Base-by-base conservation (phyloP, 2,329 filamentous ascomycete genomes). In the Monosporascus cannonballus region DNA sequence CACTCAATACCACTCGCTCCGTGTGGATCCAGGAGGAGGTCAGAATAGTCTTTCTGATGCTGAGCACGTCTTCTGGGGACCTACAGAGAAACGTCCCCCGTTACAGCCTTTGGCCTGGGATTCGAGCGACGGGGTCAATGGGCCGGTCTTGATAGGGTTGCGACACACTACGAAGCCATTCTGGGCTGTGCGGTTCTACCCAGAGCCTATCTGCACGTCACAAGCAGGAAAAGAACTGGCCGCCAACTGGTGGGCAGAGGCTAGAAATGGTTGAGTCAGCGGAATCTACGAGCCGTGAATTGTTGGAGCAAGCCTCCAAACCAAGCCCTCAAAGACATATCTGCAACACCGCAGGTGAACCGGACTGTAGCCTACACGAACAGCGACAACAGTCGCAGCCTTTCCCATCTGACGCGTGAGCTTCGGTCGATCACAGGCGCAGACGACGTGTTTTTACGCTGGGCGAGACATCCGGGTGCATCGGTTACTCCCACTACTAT, bases 181-280 rank as follows among this genome's bases (percentile, higher is more conserved):
- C 54, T 87, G 80, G 76, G 86, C 81, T 1, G 75, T 89, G 7
- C 86, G 89, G 58, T 89, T 87, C 60, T 85, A 89, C 62, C 85
- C 86, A 0, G 86, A 89, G 63, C 88, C 85, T 0, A 76, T 83
- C 30, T 89, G 85, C 67, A 87, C 85, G 36, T 83, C 81, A 34
- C 69, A 73, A 27, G 74, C 77, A 55, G 78, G 81, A 17, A 73
- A 66, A 15, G 68, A 71, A 22, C 64, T 89, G 22, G 71, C 89
- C 34, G 66, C 67, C 42, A 84, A 82, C 55, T 89, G 86, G 84
- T 88, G 84, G 80, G 63, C 65, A 7, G 67, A 76, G 56, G 77
- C 77, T 17, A 67, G 70, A 18, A 56, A 3, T 83, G 79, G 73
- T 78, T 78, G 54, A 61, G 66, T 25, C 44, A 17, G 44, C 44